These are phyloP conservation scores for Lipomyces kockii DNA, from an alignment of 805 yeast species.

Conservation along the genomic window DNA sequence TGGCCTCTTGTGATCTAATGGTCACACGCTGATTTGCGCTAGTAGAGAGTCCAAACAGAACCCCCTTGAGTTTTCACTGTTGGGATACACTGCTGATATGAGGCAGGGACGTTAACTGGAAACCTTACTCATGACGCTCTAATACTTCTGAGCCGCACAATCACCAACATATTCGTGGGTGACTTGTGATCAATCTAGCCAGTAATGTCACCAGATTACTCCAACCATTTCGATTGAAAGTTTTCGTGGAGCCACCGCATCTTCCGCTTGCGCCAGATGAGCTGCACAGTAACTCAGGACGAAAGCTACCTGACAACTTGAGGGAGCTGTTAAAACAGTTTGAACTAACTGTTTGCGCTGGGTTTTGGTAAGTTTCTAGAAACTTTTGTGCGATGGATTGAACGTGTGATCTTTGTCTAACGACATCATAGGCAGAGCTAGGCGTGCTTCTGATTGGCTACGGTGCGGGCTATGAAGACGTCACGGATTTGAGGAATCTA, in stretches of 20 bases:
- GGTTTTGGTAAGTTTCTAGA: background rate
- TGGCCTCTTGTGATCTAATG: no score
- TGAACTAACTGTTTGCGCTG: background rate
- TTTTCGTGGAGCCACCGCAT: background rate
- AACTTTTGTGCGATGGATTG: background rate
- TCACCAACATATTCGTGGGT: background rate
- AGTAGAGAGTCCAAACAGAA: no score
- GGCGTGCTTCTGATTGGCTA: background rate
- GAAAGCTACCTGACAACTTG: background rate
- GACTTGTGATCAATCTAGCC: background rate
- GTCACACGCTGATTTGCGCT: no score
- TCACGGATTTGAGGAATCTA: background rate
- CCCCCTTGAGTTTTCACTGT: no score
- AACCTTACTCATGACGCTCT: background rate
- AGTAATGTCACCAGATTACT: background rate
- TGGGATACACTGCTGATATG: no score
- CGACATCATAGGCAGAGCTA: background rate
- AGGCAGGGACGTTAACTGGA: no score
- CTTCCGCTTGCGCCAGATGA: background rate
- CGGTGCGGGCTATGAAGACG: background rate
- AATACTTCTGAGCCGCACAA: background rate
- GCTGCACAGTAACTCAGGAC: background rate
- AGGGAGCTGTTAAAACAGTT: background rate
- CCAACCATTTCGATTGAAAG: background rate
- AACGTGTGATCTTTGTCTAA: background rate